Percentiles rank a stretch among this genome's conserved stretches.
Conservation (phyloP, 768 basidiomycete genomes). For the Leccinum boreale region DNA sequence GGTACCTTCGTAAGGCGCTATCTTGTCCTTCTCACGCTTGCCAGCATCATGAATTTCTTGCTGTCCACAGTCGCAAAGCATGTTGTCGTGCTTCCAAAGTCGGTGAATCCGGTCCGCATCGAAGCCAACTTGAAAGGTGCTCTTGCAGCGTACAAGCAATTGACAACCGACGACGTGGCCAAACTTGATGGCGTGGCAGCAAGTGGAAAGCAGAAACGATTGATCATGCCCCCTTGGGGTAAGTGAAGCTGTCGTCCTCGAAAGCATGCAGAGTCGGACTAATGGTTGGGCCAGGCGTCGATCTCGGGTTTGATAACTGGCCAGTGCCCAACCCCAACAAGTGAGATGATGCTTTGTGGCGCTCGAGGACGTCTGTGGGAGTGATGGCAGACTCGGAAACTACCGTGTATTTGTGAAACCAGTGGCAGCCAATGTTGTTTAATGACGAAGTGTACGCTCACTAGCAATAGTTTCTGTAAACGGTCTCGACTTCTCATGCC, state of each 20-base stretch:
- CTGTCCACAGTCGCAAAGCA: constrained; percentile 53
- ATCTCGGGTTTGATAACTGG: constrained; percentile 74
- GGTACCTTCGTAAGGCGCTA: constrained; percentile 51
- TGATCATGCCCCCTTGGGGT: constrained; percentile 72
- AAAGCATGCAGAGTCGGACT: constrained; percentile 8
- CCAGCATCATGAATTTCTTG: constrained; percentile 1
- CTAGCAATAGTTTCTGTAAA: not conserved
- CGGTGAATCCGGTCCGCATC: constrained; percentile 70
- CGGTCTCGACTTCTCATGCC: not conserved
- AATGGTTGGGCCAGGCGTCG: constrained; percentile 42
- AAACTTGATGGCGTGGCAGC: constrained; percentile 54
- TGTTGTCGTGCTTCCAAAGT: constrained; percentile 70
- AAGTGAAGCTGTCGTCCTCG: constrained; percentile 26
- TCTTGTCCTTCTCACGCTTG: not conserved
- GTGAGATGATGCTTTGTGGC: constrained; percentile 1
- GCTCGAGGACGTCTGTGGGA: not conserved
- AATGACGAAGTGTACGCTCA: not conserved
- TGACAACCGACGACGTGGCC: constrained; percentile 51
- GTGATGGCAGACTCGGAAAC: not conserved
- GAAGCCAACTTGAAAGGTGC: constrained; percentile 54
- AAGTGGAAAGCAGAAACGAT: constrained; percentile 64
- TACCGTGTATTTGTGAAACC: not conserved
- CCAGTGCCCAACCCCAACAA: constrained; percentile 11
- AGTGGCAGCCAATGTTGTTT: not conserved
- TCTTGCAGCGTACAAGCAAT: constrained; percentile 41